These are phyloP conservation scores for Colletotrichum melonis DNA, from an alignment of 2,329 filamentous ascomycete species.

Conservation along the genomic window DNA sequence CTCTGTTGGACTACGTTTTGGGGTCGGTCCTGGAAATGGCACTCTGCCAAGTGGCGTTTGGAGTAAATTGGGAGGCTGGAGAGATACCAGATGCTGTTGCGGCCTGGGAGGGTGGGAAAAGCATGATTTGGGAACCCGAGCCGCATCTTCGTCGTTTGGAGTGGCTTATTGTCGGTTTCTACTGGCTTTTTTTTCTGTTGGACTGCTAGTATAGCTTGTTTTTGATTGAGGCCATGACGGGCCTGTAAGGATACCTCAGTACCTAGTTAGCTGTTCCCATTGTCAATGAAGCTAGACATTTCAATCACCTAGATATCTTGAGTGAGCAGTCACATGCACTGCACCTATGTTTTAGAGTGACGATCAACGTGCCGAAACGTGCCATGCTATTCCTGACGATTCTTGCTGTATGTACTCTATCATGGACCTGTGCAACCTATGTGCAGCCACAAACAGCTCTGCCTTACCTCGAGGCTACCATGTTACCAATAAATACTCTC, in stretches of 20 bases:
- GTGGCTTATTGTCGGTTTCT: conserved; percentile 25
- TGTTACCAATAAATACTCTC: no score
- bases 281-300: conserved; percentile 25
- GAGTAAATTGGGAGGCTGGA: conserved; percentile 35
- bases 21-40: conserved; percentile 30
- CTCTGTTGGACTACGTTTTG: conserved; percentile 34
- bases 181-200: background rate
- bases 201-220: conserved; percentile 32
- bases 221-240: conserved; percentile 11
- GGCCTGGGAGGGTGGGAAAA: conserved; percentile 32
- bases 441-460: no score
- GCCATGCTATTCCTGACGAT: no score
- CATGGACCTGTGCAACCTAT: no score
- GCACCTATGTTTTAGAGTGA: no score
- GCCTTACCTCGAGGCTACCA: no score
- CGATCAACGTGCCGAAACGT: no score
- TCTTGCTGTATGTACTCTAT: no score
- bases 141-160: conserved; percentile 24
- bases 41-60: conserved; percentile 38
- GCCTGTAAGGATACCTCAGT: conserved; percentile 29
- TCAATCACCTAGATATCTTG: background rate
- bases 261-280: conserved; percentile 21
- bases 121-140: conserved; percentile 33
- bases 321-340: background rate
- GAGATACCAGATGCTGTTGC: conserved; percentile 38